Evolutionary conservation across 305 asterid species (phyloP).

Genomic region (Striga hermonthica): DNA sequence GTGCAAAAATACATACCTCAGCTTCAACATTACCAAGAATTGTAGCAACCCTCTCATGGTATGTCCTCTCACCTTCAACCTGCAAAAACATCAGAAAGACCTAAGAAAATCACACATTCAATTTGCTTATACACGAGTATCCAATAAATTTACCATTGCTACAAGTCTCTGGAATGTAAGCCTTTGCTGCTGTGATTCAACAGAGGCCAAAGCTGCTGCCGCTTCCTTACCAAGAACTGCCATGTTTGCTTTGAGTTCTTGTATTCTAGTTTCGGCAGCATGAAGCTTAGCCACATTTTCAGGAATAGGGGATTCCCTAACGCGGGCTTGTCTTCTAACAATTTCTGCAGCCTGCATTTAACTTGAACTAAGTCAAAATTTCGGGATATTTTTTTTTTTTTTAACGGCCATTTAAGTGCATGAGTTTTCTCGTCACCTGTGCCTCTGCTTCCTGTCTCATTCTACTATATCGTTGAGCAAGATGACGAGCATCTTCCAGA

Average conservation of each 20-base stretch:
- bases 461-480: constrained; percentile 94
- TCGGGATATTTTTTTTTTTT: not conserved
- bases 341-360: constrained; percentile 80
- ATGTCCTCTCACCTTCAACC: constrained; percentile 92
- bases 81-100: constrained; percentile 29
- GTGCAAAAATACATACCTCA: constrained; percentile 56
- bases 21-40: constrained; percentile 88
- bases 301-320: constrained; percentile 91
- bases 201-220: constrained; percentile 83
- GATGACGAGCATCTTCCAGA: constrained; percentile 96
- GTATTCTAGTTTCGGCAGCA: constrained; percentile 89
- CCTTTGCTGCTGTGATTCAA: constrained; percentile 95
- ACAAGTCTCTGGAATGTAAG: constrained; percentile 92
- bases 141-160: constrained; percentile 57
- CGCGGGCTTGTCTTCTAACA: constrained; percentile 88
- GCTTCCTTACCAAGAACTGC: constrained; percentile 98
- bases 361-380: constrained; percentile 19
- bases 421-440: constrained; percentile 51
- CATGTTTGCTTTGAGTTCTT: constrained; percentile 90
- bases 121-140: constrained; percentile 11
- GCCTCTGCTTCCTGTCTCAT: constrained; percentile 99
- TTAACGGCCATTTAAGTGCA: constrained; percentile 7
- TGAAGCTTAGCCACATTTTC: constrained; percentile 89
- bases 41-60: constrained; percentile 88
- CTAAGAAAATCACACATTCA: constrained; percentile 13